A percentile compares a stretch with the other conserved stretches of the same genome.
Conservation (phyloP, 2,329 filamentous ascomycete species). For the Calonectria multiphialidica region DNA sequence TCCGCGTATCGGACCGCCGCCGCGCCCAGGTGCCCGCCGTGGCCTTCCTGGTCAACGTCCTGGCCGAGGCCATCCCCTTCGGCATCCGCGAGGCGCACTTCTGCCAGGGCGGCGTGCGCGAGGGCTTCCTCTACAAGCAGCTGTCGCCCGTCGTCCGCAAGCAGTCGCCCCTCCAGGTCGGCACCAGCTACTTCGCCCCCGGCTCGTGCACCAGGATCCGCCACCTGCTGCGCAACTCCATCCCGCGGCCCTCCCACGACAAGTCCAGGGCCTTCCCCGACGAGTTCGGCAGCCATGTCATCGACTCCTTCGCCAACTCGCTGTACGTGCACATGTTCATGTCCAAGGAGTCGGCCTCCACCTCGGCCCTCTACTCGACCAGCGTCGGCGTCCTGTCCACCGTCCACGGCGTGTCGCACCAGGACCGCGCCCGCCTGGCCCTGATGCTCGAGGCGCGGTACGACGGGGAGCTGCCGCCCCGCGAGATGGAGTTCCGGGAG, state of each 20-base stretch:
- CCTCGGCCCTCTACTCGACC: conserved; percentile 71
- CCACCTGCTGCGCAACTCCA: conserved; percentile 58
- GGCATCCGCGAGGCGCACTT: conserved; percentile 73
- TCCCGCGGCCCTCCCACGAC: conserved; percentile 54
- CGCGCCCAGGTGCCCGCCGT: conserved; percentile 77
- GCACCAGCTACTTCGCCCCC: conserved; percentile 66
- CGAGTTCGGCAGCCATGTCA: conserved; percentile 58
- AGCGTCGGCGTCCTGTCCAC: conserved; percentile 72
- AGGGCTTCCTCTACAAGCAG: conserved; percentile 72
- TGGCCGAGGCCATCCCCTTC: conserved; percentile 69
- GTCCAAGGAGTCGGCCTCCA: conserved; percentile 66
- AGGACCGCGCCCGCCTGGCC: conserved; percentile 70
- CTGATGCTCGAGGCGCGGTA: conserved; percentile 75
- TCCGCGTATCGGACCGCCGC: conserved; percentile 74
- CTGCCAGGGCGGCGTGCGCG: conserved; percentile 78
- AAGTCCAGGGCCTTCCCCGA: conserved; percentile 47
- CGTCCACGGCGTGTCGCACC: conserved; percentile 72
- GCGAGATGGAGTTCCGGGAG: conserved; percentile 66
- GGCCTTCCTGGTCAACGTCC: conserved; percentile 73
- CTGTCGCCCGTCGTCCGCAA: conserved; percentile 60
- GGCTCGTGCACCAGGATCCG: conserved; percentile 60
- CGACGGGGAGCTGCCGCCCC: conserved; percentile 70
- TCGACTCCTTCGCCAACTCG: conserved; percentile 70
- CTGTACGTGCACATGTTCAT: conserved; percentile 66
- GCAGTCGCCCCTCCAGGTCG: conserved; percentile 70